Evolutionary conservation across 2,329 filamentous ascomycete genomes (phyloP).

Genomic region (Colletotrichum magnum): DNA sequence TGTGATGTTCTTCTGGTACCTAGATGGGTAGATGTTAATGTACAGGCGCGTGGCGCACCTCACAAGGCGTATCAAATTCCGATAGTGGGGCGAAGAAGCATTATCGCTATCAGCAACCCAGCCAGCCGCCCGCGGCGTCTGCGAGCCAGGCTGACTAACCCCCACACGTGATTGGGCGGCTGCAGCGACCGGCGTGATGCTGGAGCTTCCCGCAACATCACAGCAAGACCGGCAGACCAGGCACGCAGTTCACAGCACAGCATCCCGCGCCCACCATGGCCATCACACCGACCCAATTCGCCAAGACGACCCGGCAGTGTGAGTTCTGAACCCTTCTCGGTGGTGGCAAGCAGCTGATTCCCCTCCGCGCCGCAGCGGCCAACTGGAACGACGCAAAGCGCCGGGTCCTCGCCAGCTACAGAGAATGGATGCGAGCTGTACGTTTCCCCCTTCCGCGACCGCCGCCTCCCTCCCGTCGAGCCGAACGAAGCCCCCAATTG

Average conservation of each 20-base stretch:
- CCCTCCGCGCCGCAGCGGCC: slow-evolving; percentile 70
- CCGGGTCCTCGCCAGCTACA: slow-evolving; percentile 90
- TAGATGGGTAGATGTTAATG: too few relatives aligned
- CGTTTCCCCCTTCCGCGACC: slow-evolving; percentile 55
- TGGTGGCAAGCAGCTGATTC: slow-evolving; percentile 51
- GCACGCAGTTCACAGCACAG: slow-evolving; percentile 49
- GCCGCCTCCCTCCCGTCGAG: background rate
- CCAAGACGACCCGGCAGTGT: slow-evolving; percentile 85
- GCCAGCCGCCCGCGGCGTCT: background rate
- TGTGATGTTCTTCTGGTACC: too few relatives aligned
- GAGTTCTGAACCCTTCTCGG: slow-evolving; percentile 53
- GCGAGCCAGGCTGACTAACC: slow-evolving; percentile 31
- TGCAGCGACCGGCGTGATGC: background rate
- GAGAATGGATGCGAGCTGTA: slow-evolving; percentile 97
- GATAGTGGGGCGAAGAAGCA: slow-evolving; percentile 26
- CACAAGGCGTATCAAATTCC: background rate
- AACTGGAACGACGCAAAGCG: slow-evolving; percentile 91
- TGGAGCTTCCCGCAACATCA: slow-evolving; percentile 36
- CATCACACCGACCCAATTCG: slow-evolving; percentile 94
- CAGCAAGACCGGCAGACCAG: slow-evolving; percentile 38
- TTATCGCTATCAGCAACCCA: background rate
- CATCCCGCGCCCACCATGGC: slow-evolving; percentile 74
- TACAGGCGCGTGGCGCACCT: too few relatives aligned
- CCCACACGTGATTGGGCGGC: slow-evolving; percentile 38
- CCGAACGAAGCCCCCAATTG: background rate